Percentiles rank a stretch among this genome's conserved stretches.
These are phyloP conservation scores for Phytopythium helicoides DNA, from an alignment of 352 stramenopile species.

Conservation along the genomic window DNA sequence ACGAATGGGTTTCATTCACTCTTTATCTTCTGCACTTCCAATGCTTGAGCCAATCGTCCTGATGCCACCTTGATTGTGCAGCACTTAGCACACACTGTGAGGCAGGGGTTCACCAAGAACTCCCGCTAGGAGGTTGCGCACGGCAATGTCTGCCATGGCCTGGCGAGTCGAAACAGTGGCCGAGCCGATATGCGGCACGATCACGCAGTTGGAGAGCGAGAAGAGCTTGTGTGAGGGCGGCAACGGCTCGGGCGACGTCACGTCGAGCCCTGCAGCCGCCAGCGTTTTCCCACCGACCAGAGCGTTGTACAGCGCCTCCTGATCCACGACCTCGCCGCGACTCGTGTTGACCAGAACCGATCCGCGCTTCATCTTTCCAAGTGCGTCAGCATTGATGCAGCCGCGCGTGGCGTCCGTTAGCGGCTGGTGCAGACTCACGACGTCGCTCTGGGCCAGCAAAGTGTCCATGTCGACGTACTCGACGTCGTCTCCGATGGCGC, in stretches of 20 bases:
- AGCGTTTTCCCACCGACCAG: constrained; percentile 36
- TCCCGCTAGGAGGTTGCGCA: constrained; percentile 58
- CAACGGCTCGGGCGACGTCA: constrained; percentile 90
- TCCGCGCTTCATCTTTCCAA: constrained; percentile 79
- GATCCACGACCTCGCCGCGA: constrained; percentile 89
- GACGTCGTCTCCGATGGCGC: constrained; percentile 30
- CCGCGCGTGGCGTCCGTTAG: constrained; percentile 69
- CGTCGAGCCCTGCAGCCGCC: constrained; percentile 74
- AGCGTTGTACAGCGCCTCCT: constrained; percentile 61
- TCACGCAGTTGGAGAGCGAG: constrained; percentile 58
- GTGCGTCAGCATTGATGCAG: constrained; percentile 68
- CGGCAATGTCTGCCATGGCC: constrained; percentile 74
- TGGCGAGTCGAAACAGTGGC: constrained; percentile 65
- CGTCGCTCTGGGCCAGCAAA: constrained; percentile 75
- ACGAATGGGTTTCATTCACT: no score
- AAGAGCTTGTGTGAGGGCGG: constrained; percentile 71
- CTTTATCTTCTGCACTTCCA: no score
- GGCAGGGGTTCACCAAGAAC: constrained; percentile 37
- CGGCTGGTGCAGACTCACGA: constrained; percentile 86
- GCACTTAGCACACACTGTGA: constrained; percentile 33
- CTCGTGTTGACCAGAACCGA: constrained; percentile 93
- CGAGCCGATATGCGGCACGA: constrained; percentile 50
- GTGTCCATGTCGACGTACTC: constrained; percentile 78
- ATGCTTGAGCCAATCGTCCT: no score
- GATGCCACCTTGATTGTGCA: no score